Base-by-base conservation (phyloP, 495 filamentous ascomycete genomes). In the Immersiella caudata region DNA sequence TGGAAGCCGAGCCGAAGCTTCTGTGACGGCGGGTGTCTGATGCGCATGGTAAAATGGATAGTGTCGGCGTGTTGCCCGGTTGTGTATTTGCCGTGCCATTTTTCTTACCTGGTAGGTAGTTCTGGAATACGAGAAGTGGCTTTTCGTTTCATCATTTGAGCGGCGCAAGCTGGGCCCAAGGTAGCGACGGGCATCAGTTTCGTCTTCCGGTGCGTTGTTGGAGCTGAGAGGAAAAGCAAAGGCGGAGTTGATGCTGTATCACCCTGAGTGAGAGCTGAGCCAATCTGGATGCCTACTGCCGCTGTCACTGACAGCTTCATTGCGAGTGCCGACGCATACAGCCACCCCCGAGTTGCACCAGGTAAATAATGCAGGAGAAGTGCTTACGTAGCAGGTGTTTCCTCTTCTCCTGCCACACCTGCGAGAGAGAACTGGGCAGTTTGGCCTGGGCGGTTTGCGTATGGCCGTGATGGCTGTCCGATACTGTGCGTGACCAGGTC, bases 21-120 rank as follows among this genome's bases (percentile, higher is more conserved):
- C 27, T 64, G 24, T 57, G 18, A 64, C 62, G 51, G 18, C 50
- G 62, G 62, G 26, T 64, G 50, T 56, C n/a, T 56, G 62, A 64
- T 64, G 26, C 25, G n/a, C 60, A 14, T 36, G 21, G 60, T 14
- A 6, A 46, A 46, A 46, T 46, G 6, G 11, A 12, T 46, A 7
- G 7, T 22, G 9, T n/a, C 22, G 20, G 20, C n/a, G 1, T 18
- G 18, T 21, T 52, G 16, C 49, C 21, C 16, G 16, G 18, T 52
- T 22, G 6, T 55, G 24, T 22, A 55, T 55, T n/a, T n/a, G 20
- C 2, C 52, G 22, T 55, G 52, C 3, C 14, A 26, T 21, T 22
- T 18, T 46, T 18, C 5, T 46, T 12, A 46, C 40, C 40, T 46
- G 40, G 40, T 46, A 46, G 40, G 2, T 8, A 33, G 11, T 18